Evolutionary conservation across 176 grass and related monocot genomes (phyloP).

Genomic region (Hsuehochloa calcarea): DNA sequence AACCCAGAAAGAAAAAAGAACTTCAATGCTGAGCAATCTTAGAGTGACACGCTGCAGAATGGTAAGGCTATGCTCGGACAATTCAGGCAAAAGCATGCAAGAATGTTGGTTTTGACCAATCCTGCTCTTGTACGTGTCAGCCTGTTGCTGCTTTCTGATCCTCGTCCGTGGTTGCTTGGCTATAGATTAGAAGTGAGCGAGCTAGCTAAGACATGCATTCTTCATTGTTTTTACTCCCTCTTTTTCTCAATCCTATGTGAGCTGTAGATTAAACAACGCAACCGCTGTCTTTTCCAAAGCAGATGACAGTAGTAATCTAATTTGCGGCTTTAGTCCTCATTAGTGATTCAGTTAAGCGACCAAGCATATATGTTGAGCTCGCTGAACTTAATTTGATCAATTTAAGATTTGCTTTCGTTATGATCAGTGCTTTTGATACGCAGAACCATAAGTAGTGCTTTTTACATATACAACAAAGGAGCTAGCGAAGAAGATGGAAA

Average conservation of each 20-base stretch:
- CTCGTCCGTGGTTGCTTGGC: not conserved
- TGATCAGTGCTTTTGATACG: not conserved
- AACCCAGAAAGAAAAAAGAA: not conserved
- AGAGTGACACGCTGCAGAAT: constrained; percentile 4
- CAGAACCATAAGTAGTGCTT: too few relatives aligned
- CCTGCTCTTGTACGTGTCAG: not conserved
- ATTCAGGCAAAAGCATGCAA: constrained; percentile 6
- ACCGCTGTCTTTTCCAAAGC: not conserved
- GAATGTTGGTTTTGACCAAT: not conserved
- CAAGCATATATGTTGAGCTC: not conserved
- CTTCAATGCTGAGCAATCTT: not conserved
- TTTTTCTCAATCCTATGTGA: not conserved
- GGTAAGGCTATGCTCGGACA: not conserved
- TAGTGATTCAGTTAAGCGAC: not conserved
- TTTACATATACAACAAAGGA: not conserved
- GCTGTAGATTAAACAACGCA: not conserved
- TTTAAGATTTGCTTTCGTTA: not conserved
- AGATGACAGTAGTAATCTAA: not conserved
- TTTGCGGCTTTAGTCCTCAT: not conserved
- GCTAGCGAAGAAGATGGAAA: not conserved
- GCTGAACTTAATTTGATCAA: not conserved
- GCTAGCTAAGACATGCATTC: not conserved
- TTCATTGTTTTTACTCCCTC: not conserved
- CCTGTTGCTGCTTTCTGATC: not conserved
- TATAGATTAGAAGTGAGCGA: constrained; percentile 5